Percentiles rank a stretch among this genome's conserved stretches.
phyloP scores from a whole-genome alignment of 371 early-diverging fungal genomes.

The Parasitella parasitica region DNA sequence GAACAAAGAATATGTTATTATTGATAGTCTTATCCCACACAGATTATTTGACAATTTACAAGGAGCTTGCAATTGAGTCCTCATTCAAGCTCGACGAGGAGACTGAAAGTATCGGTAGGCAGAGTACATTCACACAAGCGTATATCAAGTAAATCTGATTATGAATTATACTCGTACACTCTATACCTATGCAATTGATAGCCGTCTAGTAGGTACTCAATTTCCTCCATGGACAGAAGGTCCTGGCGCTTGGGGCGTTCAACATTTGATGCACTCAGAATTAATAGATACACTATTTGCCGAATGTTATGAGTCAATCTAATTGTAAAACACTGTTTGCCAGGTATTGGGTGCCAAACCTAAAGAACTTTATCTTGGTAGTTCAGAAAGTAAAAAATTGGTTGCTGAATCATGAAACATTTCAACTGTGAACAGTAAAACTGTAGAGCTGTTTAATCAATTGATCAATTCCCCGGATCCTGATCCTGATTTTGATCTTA shows the following conservation, averaged over 20 bases:
- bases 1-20: conserved; percentile 53
- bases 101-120: conserved; percentile 57
- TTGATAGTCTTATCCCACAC: conserved; percentile 46
- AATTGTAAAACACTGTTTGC: conserved; percentile 40
- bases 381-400: too few relatives aligned
- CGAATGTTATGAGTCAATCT: conserved; percentile 52
- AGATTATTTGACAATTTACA: conserved; percentile 36
- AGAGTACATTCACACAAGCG: neutral
- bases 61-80: conserved; percentile 51
- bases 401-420: neutral
- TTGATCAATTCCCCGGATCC: conserved; percentile 52
- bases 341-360: conserved; percentile 37
- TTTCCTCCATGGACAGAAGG: conserved; percentile 62
- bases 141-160: too few relatives aligned
- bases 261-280: conserved; percentile 53
- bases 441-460: conserved; percentile 52
- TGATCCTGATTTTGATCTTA: conserved; percentile 53
- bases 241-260: conserved; percentile 60
- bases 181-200: neutral
- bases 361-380: conserved; percentile 49
- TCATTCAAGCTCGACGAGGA: conserved; percentile 46
- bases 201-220: conserved; percentile 55
- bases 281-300: conserved; percentile 50
- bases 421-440: neutral
- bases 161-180: too few relatives aligned